Evolutionary conservation across 108 stramenopile species (phyloP).

Genomic region (Nitzschia palea): DNA sequence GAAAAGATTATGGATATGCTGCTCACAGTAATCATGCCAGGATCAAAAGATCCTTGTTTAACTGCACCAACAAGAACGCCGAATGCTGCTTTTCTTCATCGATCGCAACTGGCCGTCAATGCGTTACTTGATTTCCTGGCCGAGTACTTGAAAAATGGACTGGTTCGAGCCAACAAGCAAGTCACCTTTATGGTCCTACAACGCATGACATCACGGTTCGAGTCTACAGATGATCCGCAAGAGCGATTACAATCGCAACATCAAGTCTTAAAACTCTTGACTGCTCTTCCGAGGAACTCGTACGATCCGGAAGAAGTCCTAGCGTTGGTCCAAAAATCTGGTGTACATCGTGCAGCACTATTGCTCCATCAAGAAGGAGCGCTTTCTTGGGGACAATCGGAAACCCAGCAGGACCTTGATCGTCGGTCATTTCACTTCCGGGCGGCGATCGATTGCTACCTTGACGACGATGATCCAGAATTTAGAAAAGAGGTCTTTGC

Average conservation of each 20-base stretch:
- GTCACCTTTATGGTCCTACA: conserved; percentile 59
- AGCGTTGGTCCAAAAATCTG: conserved; percentile 50
- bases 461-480: conserved; percentile 59
- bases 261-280: conserved; percentile 58
- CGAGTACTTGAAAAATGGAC: conserved; percentile 67
- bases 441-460: conserved; percentile 76
- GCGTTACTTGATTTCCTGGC: conserved; percentile 82
- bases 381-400: conserved; percentile 25
- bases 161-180: conserved; percentile 54
- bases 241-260: conserved; percentile 35
- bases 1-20: conserved; percentile 60
- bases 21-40: conserved; percentile 60
- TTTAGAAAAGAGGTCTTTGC: conserved; percentile 69
- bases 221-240: conserved; percentile 32
- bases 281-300: conserved; percentile 55
- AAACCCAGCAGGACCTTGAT: conserved; percentile 27
- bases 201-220: conserved; percentile 49
- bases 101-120: conserved; percentile 38
- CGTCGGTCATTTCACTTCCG: conserved; percentile 55
- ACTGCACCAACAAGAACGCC: conserved; percentile 23
- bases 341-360: conserved; percentile 66
- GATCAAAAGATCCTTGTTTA: conserved; percentile 13
- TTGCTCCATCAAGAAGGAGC: conserved; percentile 72
- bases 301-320: conserved; percentile 70
- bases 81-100: conserved; percentile 1